A percentile compares a stretch with the other conserved stretches of the same genome.
Conservation (phyloP, 345 rosid genomes). For the Conringia planisiliqua region DNA sequence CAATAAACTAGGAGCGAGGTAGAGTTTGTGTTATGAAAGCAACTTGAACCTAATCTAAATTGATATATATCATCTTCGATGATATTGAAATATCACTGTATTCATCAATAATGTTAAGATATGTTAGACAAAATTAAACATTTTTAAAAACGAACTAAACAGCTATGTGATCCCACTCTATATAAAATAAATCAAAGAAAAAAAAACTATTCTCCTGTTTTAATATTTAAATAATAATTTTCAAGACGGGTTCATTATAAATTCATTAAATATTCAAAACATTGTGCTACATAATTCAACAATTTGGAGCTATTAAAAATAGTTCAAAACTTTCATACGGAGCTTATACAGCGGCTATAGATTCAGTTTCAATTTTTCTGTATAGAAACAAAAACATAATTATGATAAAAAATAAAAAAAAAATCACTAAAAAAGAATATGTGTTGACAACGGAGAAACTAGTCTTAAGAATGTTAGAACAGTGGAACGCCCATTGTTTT, state of each 20-base stretch:
- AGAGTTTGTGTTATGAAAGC: slow-evolving; percentile 15
- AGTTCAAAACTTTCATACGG: not conserved
- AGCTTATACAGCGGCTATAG: not conserved
- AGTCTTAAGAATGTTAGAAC: not conserved
- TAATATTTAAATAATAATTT: not conserved
- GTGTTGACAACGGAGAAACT: not conserved
- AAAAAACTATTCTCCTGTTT: not conserved
- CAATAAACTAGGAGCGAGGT: slow-evolving; percentile 9
- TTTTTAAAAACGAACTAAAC: not conserved
- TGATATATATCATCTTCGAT: not conserved
- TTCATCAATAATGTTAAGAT: not conserved
- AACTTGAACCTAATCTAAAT: slow-evolving; percentile 32
- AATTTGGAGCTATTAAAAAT: not conserved
- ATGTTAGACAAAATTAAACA: not conserved
- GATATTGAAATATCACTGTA: not conserved
- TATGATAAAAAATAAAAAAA: not conserved
- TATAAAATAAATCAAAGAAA: not conserved
- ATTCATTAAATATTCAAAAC: not conserved
- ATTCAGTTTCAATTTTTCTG: not conserved
- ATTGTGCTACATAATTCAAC: not conserved
- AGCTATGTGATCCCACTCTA: not conserved
- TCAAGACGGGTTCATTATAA: not conserved
- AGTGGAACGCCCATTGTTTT: slow-evolving; percentile 25
- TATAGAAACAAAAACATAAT: not conserved
- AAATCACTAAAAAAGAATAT: not conserved